These are phyloP conservation scores for Akebia trifoliata DNA, from an alignment of 164 flowering plant genomes.

Conservation along the genomic window DNA sequence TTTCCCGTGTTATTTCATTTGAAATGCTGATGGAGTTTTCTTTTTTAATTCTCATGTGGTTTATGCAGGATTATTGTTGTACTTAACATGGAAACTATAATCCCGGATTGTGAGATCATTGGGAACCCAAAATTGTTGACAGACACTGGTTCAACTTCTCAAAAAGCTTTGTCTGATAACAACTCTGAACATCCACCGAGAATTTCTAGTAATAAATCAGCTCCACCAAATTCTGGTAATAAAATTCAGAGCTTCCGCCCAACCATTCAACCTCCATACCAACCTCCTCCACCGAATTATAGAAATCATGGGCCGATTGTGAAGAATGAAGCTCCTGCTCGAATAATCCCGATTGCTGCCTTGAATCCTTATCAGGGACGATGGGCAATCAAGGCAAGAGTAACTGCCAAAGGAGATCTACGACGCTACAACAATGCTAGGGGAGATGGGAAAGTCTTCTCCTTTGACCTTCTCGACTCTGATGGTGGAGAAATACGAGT, in stretches of 20 bases:
- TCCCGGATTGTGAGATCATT: slow-evolving; percentile 67
- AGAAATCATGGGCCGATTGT: slow-evolving; percentile 67
- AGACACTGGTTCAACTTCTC: slow-evolving; percentile 35
- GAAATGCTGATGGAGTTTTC: too few relatives aligned
- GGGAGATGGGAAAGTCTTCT: slow-evolving; percentile 99
- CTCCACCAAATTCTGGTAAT: slow-evolving; percentile 24
- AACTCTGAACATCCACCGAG: slow-evolving; percentile 14
- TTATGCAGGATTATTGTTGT: slow-evolving; percentile 76
- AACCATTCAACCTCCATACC: slow-evolving; percentile 77
- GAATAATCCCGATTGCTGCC: slow-evolving; percentile 84
- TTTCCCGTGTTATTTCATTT: too few relatives aligned
- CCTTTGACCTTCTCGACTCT: slow-evolving; percentile 94
- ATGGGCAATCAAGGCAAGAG: slow-evolving; percentile 99
- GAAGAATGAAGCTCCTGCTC: slow-evolving; percentile 94
- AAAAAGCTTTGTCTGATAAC: slow-evolving; percentile 21
- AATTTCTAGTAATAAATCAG: slow-evolving; percentile 5
- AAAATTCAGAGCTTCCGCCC: slow-evolving; percentile 46
- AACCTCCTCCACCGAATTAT: slow-evolving; percentile 88
- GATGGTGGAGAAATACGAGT: slow-evolving; percentile 97
- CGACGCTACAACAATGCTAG: slow-evolving; percentile 91
- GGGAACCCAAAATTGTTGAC: slow-evolving; percentile 57
- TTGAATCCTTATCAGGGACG: slow-evolving; percentile 97
- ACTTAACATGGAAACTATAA: slow-evolving; percentile 82
- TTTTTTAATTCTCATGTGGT: not conserved
- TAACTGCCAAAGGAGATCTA: slow-evolving; percentile 91